Base-by-base conservation (phyloP, 768 basidiomycete species). In the Lyophyllum atratum region DNA sequence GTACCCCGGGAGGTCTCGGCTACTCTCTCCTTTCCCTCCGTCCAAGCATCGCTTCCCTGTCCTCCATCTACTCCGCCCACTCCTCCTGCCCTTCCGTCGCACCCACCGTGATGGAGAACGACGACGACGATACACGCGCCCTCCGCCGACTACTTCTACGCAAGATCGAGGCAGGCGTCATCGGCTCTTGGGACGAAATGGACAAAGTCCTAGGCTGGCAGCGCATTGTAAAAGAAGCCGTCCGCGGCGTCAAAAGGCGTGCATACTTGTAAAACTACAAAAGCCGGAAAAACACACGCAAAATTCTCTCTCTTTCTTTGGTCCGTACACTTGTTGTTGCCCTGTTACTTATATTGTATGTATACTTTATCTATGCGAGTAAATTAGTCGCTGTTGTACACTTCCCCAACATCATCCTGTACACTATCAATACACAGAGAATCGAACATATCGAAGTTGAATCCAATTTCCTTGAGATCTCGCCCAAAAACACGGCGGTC, bases 141-240 rank as follows among this genome's bases (percentile, higher is more conserved):
- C 74, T 89, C 33, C 85, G 87, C 14, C 77, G 86, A 17, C 68
- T 92, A n/a, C 64, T 90, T 21, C 69, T 84, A 39, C 80, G 85
- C 45, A 90, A 89, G 71, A 80, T 91, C 52, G 83, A 86, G 37
- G 79, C 83, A 56, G 72, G 80, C 45, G 61, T 82, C 51, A 74
- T 75, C 15, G 83, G 82, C 6, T 83, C 85, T 2, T 80, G 81
- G 62, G 85, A 85, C 42, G 85, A 89, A 64, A 74, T 89, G 42
- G 86, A 90, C 57, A 81, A 79, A 59, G 78, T 78, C 31, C 74
- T 74, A 21, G 72, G 70, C 1, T 90, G 89, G 87, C 69, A 89
- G 19, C 76, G 79, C 46, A 82, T 89, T 49, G 81, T 90, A 56
- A 85, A 82, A 60, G 86, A 84, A 49, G 85, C 83, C 26, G 76